Conservation (phyloP, 2,329 filamentous ascomycete species). For the Aureobasidium namibiae region DNA sequence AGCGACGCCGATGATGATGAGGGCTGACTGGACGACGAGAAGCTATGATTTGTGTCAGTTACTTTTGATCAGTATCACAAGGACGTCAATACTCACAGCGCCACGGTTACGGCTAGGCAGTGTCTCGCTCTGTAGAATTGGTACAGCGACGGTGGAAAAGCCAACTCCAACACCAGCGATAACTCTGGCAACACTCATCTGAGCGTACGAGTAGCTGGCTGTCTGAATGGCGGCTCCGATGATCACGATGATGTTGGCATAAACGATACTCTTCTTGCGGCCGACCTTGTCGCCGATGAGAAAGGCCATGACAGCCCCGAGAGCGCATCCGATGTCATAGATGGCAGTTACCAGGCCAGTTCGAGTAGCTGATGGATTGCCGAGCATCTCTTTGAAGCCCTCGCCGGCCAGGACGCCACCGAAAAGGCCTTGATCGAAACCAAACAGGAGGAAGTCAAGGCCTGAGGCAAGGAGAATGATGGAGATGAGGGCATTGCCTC, state of each 20-base stretch:
- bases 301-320: conserved; percentile 30
- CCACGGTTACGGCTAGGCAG: conserved; percentile 25
- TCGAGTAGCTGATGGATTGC: conserved; percentile 21
- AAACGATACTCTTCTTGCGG: conserved; percentile 18
- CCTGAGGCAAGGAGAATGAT: conserved; percentile 22
- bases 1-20: conserved; percentile 28
- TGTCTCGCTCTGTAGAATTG: conserved; percentile 24
- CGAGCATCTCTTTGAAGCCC: conserved; percentile 18
- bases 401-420: conserved; percentile 18
- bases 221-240: conserved; percentile 30
- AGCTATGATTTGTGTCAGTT: conserved; percentile 25
- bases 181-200: conserved; percentile 33
- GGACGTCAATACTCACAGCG: not conserved
- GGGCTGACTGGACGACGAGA: conserved; percentile 28
- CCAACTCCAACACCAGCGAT: conserved; percentile 29
- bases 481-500: conserved; percentile 21
- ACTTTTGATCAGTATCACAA: too few species aligned
- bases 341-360: not conserved
- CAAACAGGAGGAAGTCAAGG: conserved; percentile 30
- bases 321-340: conserved; percentile 18
- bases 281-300: conserved; percentile 17
- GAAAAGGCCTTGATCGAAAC: conserved; percentile 26
- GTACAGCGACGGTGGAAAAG: conserved; percentile 20
- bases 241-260: conserved; percentile 32
- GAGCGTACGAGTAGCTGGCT: conserved; percentile 26